Evolutionary conservation across 192 early-diverging fungal genomes (phyloP), one percentile per base, ranked within the genome.

Genomic region (Backusella macrospora): DNA sequence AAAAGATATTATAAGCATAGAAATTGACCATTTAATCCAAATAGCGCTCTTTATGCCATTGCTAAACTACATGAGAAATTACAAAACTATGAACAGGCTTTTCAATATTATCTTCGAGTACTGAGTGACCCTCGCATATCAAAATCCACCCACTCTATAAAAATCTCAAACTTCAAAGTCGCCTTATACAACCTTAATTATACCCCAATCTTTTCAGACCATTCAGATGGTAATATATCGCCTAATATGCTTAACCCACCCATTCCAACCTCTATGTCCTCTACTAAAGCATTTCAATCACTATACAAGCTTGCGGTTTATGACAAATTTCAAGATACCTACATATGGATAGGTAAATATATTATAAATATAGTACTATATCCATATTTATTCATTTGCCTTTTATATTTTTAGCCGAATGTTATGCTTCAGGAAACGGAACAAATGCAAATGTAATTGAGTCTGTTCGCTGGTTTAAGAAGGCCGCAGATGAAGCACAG

Each of bases 21-120:
- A 49, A 26, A 59, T 23, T 59, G 26, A 59, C 12, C 52, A 59
- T 23, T 59, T 46, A 7, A 34, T 29, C 43, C 37, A n/a, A 37
- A 29, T 46, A 78, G 73, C 21, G 80, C 80, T 48, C 44, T 62
- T 34, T 81, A 72, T 72, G 73, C 73, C 13, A 46, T 71, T 39
- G 80, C 76, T 14, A 73, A 78, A 62, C 62, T 81, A 38, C 74
- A 77, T 44, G 76, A 81, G 37, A 46, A 65, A 45, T 69, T 73
- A 45, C 67, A 68, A 29, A 43, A 62, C 23, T 81, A 74, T 71
- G 73, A 75, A 45, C 26, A 77, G 29, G 80, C 80, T 2, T 81
- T 73, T 23, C 13, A 37, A 23, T 67, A 78, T 21, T 81, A 78
- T 21, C 34, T 52, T 14, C 67, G 44, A 26, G 80, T 73, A 15